These are phyloP conservation scores for Pseudogymnoascus sp. DNA, from an alignment of 2,329 filamentous ascomycete genomes.

Conservation along the genomic window DNA sequence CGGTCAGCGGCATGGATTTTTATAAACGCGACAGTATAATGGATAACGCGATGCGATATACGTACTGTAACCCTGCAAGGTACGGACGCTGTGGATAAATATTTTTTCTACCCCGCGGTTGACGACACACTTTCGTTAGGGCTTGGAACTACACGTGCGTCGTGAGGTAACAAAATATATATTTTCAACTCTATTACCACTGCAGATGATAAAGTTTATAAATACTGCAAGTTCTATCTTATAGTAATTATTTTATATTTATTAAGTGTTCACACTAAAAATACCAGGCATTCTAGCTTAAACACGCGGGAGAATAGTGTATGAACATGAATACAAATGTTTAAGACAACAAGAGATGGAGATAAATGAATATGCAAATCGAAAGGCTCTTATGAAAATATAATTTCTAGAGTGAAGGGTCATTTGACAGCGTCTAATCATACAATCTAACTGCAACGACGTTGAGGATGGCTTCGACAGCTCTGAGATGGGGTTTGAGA, in stretches of 20 bases:
- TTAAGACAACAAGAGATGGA: background rate
- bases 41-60: conserved; percentile 3
- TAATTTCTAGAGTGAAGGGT: background rate
- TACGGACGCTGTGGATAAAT: conserved; percentile 3
- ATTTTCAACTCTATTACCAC: background rate
- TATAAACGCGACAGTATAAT: background rate
- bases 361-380: background rate
- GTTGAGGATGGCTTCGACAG: conserved; percentile 2
- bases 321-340: background rate
- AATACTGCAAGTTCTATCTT: background rate
- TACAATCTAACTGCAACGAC: background rate
- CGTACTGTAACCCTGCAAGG: conserved; percentile 8
- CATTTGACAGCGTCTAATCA: background rate
- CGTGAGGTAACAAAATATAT: background rate
- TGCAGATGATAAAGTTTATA: background rate
- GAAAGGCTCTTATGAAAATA: background rate
- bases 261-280: background rate
- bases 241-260: background rate
- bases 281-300: background rate
- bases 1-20: background rate
- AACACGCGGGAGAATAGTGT: background rate
- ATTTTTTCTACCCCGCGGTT: conserved; percentile 8
- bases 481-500: background rate
- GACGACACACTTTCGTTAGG: background rate
- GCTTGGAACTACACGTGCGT: conserved; percentile 2